Conservation (phyloP, 352 stramenopile species). For the Globisporangium polare region DNA sequence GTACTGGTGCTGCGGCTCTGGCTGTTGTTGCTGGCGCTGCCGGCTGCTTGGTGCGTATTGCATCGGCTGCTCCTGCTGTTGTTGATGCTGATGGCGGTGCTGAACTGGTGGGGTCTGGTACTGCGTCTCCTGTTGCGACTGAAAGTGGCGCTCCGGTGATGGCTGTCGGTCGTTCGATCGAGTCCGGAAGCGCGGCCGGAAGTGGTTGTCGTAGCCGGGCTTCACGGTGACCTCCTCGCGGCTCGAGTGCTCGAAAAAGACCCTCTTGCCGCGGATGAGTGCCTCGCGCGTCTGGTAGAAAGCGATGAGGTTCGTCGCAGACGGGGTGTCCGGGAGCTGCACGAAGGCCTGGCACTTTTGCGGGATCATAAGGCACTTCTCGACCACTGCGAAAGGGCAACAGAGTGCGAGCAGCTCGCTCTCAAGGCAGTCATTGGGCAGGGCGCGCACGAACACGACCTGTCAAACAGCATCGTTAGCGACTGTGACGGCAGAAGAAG, state of each 20-base stretch:
- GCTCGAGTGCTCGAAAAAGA: conserved; percentile 75
- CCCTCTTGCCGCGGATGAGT: conserved; percentile 72
- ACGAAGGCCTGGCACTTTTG: conserved; percentile 79
- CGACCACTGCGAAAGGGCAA: conserved; percentile 75
- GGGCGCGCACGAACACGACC: conserved; percentile 75
- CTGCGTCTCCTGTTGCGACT: conserved; percentile 21
- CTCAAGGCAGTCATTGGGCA: conserved; percentile 75
- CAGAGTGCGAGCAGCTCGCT: conserved; percentile 79
- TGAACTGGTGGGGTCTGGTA: conserved; percentile 5
- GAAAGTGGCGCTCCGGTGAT: conserved; percentile 11
- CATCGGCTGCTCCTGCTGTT: conserved; percentile 8
- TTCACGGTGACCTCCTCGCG: conserved; percentile 56
- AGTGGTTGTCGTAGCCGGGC: conserved; percentile 12
- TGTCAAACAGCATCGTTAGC: conserved; percentile 15
- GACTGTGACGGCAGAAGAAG: not conserved
- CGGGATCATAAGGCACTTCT: conserved; percentile 73
- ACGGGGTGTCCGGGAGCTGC: conserved; percentile 60
- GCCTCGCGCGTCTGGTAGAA: conserved; percentile 80
- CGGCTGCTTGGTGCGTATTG: not conserved
- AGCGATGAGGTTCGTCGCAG: conserved; percentile 65
- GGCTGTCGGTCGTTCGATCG: not conserved
- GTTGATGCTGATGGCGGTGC: conserved; percentile 15
- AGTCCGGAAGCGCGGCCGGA: not conserved
- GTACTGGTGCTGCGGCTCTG: not conserved
- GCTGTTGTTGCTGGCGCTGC: conserved; percentile 16